Percentiles rank a stretch among this genome's conserved stretches.
Evolutionary conservation across 2,329 filamentous ascomycete genomes (phyloP).

Genomic region (Calonectria pteridis): DNA sequence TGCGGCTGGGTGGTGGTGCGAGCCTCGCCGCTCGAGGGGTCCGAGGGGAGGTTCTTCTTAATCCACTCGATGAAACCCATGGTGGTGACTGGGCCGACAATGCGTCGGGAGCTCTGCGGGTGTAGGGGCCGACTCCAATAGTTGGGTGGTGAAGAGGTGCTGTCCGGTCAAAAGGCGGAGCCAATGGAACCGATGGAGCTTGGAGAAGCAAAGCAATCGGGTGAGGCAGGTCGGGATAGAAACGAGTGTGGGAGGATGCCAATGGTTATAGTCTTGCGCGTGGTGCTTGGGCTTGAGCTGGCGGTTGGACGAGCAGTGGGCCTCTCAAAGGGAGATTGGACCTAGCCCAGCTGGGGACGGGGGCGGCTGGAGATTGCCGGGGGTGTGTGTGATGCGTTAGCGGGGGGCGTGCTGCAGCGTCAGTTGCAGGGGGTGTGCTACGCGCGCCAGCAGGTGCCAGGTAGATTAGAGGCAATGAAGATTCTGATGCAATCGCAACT

Average conservation of each 20-base stretch:
- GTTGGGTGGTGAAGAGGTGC: neutral
- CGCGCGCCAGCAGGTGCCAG: conserved; percentile 28
- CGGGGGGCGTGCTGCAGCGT: neutral
- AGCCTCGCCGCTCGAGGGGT: conserved; percentile 42
- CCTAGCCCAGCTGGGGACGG: conserved; percentile 24
- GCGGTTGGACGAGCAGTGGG: conserved; percentile 25
- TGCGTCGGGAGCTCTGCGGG: conserved; percentile 21
- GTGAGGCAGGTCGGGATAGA: neutral
- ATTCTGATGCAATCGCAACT: conserved; percentile 26
- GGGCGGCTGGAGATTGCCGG: conserved; percentile 25
- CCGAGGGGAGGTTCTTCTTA: conserved; percentile 46
- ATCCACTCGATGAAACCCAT: conserved; percentile 58
- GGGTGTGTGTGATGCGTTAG: conserved; percentile 13
- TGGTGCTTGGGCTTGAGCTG: conserved; percentile 12
- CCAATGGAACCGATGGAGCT: neutral
- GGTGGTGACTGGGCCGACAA: conserved; percentile 34
- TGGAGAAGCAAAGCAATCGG: neutral
- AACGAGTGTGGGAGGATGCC: conserved; percentile 12
- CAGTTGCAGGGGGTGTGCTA: conserved; percentile 3
- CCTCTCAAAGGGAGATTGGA: conserved; percentile 20
- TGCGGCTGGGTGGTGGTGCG: conserved; percentile 41
- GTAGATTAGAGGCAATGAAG: conserved; percentile 38
- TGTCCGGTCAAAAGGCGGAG: neutral
- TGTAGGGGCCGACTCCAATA: conserved; percentile 9
- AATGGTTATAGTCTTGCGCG: conserved; percentile 19